Conservation (phyloP, 306 rosid species). For the Neltuma alba region DNA sequence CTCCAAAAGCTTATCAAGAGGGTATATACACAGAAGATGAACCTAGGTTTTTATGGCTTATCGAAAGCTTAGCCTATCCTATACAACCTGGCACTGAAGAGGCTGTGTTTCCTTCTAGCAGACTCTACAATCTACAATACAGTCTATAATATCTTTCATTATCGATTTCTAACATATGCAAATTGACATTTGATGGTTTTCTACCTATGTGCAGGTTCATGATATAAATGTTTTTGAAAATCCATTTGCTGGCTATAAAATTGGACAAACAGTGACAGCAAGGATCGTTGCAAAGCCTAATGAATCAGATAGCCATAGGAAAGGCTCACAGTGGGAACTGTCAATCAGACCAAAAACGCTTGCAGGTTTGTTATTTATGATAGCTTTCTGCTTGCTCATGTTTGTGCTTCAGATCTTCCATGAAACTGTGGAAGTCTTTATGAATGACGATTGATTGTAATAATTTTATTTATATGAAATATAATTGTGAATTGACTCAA, state of each 20-base stretch:
- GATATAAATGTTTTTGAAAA: constrained; percentile 58
- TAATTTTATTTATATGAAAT: not conserved
- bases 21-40: too few species aligned
- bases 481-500: not conserved
- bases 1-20: too few species aligned
- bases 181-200: constrained; percentile 9
- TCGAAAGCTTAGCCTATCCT: too few species aligned
- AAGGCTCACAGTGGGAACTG: constrained; percentile 72
- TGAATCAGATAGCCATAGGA: constrained; percentile 48
- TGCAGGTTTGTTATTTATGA: constrained; percentile 50
- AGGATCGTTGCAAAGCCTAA: constrained; percentile 73
- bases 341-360: constrained; percentile 65
- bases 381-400: not conserved
- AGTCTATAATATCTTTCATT: too few species aligned
- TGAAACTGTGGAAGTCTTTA: not conserved
- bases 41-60: too few species aligned
- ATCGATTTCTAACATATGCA: too few species aligned
- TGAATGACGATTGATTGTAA: constrained; percentile 3
- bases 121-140: too few species aligned
- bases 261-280: constrained; percentile 84
- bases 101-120: too few species aligned
- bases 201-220: constrained; percentile 55
- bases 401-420: not conserved
- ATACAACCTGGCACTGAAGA: too few species aligned
- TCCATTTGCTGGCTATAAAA: constrained; percentile 66